phyloP scores from a whole-genome alignment of 192 early-diverging fungal species.

The Ambispora gerdemannii region DNA sequence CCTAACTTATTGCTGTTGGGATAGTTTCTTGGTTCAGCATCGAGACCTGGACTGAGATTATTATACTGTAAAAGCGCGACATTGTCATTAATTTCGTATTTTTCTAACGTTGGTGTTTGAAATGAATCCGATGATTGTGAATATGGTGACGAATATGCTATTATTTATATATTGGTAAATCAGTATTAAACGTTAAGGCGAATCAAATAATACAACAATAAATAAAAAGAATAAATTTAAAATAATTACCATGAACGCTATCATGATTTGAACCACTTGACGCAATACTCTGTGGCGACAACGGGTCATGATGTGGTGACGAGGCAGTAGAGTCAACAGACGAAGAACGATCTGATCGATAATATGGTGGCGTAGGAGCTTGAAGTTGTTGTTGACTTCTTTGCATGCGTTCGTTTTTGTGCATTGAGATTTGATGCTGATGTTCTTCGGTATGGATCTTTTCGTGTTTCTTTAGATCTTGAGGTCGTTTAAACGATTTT shows the following conservation, averaged over 20 bases:
- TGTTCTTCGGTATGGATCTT: constrained; percentile 66
- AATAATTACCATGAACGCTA: neutral
- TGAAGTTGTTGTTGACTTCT: constrained; percentile 11
- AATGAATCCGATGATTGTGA: neutral
- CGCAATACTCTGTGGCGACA: constrained; percentile 30
- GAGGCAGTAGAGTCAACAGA: constrained; percentile 4
- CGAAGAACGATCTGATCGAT: constrained; percentile 34
- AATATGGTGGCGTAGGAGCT: constrained; percentile 33
- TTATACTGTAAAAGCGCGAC: too few species aligned
- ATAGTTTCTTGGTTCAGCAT: constrained; percentile 18
- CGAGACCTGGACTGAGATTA: neutral
- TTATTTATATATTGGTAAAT: neutral
- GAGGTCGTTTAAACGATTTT: constrained; percentile 90
- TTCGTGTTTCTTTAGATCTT: constrained; percentile 94
- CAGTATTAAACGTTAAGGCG: neutral
- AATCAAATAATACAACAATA: neutral
- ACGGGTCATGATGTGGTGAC: constrained; percentile 31
- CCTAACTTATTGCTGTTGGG: constrained; percentile 29
- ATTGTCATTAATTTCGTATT: constrained; percentile 29
- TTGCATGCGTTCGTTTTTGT: constrained; percentile 2
- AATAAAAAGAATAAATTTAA: neutral
- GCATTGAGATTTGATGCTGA: neutral
- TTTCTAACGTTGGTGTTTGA: neutral
- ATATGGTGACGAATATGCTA: neutral
- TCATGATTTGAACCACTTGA: constrained; percentile 23